phyloP scores from a whole-genome alignment of 2,329 filamentous ascomycete species.

The Xylariaceae sp. region DNA sequence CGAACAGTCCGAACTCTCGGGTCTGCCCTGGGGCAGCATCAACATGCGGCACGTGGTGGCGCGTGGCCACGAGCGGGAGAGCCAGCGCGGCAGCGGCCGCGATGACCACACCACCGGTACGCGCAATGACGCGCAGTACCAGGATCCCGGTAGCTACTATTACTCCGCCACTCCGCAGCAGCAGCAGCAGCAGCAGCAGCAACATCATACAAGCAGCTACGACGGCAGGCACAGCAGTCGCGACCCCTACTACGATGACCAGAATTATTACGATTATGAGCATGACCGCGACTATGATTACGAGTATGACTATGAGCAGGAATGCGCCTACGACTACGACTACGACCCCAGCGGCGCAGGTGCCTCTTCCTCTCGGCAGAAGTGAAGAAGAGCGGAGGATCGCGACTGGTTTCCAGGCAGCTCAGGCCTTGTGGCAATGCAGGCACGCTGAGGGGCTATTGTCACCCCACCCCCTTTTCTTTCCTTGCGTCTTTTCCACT shows the following conservation, averaged over 20 bases:
- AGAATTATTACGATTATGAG: slow-evolving; percentile 10
- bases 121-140: slow-evolving; percentile 14
- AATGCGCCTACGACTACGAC: slow-evolving; percentile 17
- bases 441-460: no score
- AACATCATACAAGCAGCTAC: slow-evolving; percentile 6
- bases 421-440: no score
- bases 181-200: slow-evolving; percentile 22
- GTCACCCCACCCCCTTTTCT: no score
- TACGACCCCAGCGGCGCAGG: slow-evolving; percentile 12
- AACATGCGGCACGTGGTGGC: slow-evolving; percentile 49
- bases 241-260: slow-evolving; percentile 10
- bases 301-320: slow-evolving; percentile 6
- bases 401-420: no score
- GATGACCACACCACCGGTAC: slow-evolving; percentile 10
- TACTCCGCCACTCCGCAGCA: slow-evolving; percentile 13
- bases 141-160: slow-evolving; percentile 23
- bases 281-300: slow-evolving; percentile 11
- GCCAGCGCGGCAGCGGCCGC: slow-evolving; percentile 26
- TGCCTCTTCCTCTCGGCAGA: slow-evolving; percentile 11
- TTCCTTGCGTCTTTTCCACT: no score
- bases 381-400: no score
- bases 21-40: slow-evolving; percentile 65
- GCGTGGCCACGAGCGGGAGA: slow-evolving; percentile 42
- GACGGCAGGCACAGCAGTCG: slow-evolving; percentile 16
- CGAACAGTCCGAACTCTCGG: slow-evolving; percentile 51